phyloP scores from a whole-genome alignment of 768 basidiomycete genomes.

The Hemileccinum impolitum region DNA sequence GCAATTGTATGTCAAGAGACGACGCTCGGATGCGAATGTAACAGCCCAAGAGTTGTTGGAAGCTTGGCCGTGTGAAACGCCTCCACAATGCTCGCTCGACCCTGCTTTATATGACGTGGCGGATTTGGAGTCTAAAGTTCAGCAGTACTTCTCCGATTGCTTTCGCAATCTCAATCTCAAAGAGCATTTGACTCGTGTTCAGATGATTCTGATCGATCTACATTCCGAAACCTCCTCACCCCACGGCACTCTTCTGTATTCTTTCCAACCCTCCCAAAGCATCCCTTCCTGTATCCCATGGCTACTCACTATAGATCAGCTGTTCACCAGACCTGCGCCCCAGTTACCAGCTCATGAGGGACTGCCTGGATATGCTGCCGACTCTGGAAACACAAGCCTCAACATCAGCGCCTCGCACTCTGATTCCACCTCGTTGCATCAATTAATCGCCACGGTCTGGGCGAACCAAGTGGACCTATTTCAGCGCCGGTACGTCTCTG shows the following conservation, averaged over 20 bases:
- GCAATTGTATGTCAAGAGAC: neutral
- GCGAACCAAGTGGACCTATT: neutral
- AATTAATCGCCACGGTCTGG: neutral
- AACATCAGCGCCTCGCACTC: neutral
- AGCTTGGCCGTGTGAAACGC: slow-evolving; percentile 16
- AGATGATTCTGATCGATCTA: neutral
- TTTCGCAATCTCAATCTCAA: slow-evolving; percentile 13
- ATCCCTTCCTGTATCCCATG: neutral
- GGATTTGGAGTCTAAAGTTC: neutral
- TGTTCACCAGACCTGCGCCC: neutral
- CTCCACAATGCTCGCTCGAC: neutral
- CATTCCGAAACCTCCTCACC: neutral
- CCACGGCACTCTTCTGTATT: neutral
- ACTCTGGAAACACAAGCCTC: neutral
- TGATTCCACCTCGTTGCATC: neutral
- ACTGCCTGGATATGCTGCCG: neutral
- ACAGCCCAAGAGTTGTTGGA: slow-evolving; percentile 4
- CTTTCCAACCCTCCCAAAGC: neutral
- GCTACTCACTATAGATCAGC: neutral
- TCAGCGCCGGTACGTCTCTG: neutral
- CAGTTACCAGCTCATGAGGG: neutral
- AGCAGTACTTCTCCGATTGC: slow-evolving; percentile 6
- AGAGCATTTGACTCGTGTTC: neutral
- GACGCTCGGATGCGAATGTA: neutral
- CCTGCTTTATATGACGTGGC: neutral